Evolutionary conservation across 305 asterid genomes (phyloP), one percentile per base, ranked within the genome.

Genomic region (Lippia alba): DNA sequence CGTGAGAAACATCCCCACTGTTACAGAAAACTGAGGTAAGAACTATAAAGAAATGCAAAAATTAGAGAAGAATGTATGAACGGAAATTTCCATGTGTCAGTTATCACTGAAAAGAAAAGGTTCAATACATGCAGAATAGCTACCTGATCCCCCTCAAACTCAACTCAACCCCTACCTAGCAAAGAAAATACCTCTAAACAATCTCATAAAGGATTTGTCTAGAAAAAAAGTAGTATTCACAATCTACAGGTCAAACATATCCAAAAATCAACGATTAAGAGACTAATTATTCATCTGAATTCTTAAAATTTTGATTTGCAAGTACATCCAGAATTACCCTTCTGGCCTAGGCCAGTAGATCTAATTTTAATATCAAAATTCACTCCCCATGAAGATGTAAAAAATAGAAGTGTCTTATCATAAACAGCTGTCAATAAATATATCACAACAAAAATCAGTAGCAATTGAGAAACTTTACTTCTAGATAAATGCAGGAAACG

Each of bases 1-100:
- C 97, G 33, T 87, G 97, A 79, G 99, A 88, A 64, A 84, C 49
- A 84, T 88, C 80, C 53, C 95, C 99, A 83, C 97, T 94, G 82
- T 53, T 58, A 80, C 53, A 81, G 51, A 74, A 70, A 74, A 60
- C 10, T 71, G 58, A 71, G 61, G 70, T 77, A 71, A 79, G 80
- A 76, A 64, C 70, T 60, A 69, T 59, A 60, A 40, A 56, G 19
- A 20, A 62, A 55, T 39, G 68, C 49, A 44, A 33, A 51, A 50
- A 58, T 44, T 58, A 71, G 58, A 51, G 41, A 30, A n/a, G 24
- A 70, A 39, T 9, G 67, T 56, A 76, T 32, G 48, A 36, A 50
- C 72, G 36, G 46, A 53, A 63, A 24, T 65, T 46, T 44, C 45
- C 40, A 41, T 24, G 30, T 24, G 30, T 24, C 30, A 24, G 30